phyloP scores from a whole-genome alignment of 441 rosid species.

The Syzygium malaccense region DNA sequence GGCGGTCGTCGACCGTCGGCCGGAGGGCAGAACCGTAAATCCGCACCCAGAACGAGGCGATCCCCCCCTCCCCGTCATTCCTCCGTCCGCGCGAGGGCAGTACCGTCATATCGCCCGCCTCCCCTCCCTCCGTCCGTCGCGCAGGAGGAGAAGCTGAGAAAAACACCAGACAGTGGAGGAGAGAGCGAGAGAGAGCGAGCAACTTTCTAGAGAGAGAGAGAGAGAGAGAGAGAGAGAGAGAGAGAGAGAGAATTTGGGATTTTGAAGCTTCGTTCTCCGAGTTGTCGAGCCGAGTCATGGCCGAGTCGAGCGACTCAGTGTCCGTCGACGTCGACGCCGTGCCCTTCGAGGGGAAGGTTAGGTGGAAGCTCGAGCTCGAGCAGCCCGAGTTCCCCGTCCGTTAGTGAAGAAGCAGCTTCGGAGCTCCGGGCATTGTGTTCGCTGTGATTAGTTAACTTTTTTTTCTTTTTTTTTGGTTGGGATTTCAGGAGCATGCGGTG shows the following conservation, averaged over 20 bases:
- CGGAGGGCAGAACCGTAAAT: slow-evolving; percentile 13
- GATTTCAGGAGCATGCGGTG: slow-evolving; percentile 60
- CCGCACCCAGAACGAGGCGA: not conserved
- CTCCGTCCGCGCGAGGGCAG: not conserved
- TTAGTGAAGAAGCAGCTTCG: not conserved
- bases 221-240: not conserved
- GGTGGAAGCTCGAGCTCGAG: not conserved
- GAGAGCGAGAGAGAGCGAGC: not conserved
- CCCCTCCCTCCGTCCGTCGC: not conserved
- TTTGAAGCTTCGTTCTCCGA: not conserved
- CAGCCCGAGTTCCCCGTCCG: not conserved
- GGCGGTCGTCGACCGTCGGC: not conserved
- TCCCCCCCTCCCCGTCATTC: not conserved
- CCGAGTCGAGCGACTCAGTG: slow-evolving; percentile 53
- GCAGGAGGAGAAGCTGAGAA: not conserved
- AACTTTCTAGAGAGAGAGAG: not conserved
- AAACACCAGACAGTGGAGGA: not conserved
- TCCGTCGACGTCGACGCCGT: slow-evolving; percentile 50
- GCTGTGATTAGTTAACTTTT: not conserved
- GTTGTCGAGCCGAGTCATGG: slow-evolving; percentile 26
- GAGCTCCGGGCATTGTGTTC: not conserved
- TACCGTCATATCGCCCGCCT: not conserved
- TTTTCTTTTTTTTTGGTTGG: not conserved
- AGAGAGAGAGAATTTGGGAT: not conserved
- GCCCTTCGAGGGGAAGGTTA: slow-evolving; percentile 77